Evolutionary conservation across 2,329 filamentous ascomycete species (phyloP).

Genomic region (Claviceps sp.): DNA sequence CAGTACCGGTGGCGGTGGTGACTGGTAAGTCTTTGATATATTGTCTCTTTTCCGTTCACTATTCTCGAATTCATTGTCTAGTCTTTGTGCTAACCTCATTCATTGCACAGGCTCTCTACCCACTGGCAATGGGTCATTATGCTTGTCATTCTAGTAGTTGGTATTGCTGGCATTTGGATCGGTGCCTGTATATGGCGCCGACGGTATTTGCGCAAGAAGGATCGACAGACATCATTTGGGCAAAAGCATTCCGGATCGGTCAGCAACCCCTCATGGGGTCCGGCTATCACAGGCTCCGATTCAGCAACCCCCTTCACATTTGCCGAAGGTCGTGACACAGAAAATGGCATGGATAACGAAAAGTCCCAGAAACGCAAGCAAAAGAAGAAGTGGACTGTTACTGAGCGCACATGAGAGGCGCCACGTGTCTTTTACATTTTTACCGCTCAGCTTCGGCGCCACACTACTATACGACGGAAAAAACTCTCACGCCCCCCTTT

Average conservation of each 20-base stretch:
- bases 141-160: slow-evolving; percentile 60
- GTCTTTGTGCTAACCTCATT: not conserved
- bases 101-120: slow-evolving; percentile 41
- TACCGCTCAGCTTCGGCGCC: not conserved
- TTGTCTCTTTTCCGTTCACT: not conserved
- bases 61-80: not conserved
- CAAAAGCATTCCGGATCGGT: slow-evolving; percentile 27
- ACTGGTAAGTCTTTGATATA: slow-evolving; percentile 27
- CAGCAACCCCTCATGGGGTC: slow-evolving; percentile 22
- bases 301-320: slow-evolving; percentile 11
- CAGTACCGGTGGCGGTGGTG: slow-evolving; percentile 21
- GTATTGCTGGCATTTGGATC: slow-evolving; percentile 52
- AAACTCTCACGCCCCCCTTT: not conserved
- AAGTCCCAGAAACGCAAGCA: slow-evolving; percentile 17
- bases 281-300: slow-evolving; percentile 13
- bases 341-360: slow-evolving; percentile 5
- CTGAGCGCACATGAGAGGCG: slow-evolving; percentile 25
- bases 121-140: slow-evolving; percentile 77
- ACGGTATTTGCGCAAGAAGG: slow-evolving; percentile 58
- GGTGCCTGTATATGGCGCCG: slow-evolving; percentile 58
- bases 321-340: slow-evolving; percentile 5
- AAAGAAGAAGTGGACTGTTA: slow-evolving; percentile 35
- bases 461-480: not conserved
- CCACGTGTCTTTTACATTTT: not conserved
- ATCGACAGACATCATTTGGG: slow-evolving; percentile 29